Conservation (phyloP, 306 rosid species). For the Quercus agrifolia region DNA sequence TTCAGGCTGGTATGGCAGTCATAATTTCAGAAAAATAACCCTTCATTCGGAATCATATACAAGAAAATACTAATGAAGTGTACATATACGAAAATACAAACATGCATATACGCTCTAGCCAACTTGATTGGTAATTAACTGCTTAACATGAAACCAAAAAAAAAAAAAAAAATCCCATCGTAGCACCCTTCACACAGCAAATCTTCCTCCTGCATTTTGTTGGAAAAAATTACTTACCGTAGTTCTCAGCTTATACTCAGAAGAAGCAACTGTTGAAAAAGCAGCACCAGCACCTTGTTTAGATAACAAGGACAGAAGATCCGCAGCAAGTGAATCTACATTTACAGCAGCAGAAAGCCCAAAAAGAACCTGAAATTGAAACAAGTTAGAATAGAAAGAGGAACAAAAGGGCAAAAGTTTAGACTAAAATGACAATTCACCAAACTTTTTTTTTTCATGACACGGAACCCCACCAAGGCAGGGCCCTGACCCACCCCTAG, state of each 20-base stretch:
- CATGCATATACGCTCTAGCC: background rate
- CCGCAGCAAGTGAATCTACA: constrained; percentile 58
- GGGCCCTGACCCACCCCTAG: no score
- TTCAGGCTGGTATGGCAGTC: background rate
- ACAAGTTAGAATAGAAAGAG: background rate
- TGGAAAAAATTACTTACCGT: constrained; percentile 37
- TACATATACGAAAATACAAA: background rate
- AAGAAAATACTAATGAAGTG: no score
- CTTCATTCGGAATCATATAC: no score
- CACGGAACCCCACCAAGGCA: no score
- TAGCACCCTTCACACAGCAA: background rate
- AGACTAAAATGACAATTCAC: no score
- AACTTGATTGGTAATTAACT: background rate
- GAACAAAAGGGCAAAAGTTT: no score
- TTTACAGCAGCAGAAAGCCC: constrained; percentile 65
- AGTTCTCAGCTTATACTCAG: constrained; percentile 71
- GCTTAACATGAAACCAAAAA: no score
- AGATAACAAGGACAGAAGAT: constrained; percentile 57
- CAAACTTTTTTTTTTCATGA: no score
- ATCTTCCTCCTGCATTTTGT: background rate
- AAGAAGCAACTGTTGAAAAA: constrained; percentile 64
- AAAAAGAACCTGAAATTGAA: constrained; percentile 65
- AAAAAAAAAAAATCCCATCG: background rate
- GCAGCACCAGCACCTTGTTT: constrained; percentile 28
- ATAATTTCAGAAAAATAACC: background rate